Conservation (phyloP, 768 basidiomycete species). For the Rossbeevera mucosa region DNA sequence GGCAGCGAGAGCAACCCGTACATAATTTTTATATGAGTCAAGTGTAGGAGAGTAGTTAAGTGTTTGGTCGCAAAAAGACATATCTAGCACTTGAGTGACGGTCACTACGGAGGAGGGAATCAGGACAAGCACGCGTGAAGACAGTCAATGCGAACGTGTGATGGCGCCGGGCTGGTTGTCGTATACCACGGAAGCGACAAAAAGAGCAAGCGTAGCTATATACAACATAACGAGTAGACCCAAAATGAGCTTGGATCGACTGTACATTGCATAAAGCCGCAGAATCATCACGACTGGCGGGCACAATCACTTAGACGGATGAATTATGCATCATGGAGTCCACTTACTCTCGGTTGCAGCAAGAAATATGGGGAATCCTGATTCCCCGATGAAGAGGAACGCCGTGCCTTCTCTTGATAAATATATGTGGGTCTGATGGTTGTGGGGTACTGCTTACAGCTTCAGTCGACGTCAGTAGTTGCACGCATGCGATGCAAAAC, state of each 20-base stretch:
- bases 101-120: conserved; percentile 7
- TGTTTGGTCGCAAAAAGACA: conserved; percentile 13
- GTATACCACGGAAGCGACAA: neutral
- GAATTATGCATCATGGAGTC: neutral
- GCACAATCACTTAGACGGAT: neutral
- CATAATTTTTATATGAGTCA: conserved; percentile 8
- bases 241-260: conserved; percentile 10
- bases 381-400: neutral
- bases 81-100: conserved; percentile 2
- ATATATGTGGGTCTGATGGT: neutral
- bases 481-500: neutral
- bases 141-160: conserved; percentile 1
- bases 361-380: conserved; percentile 10
- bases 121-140: neutral
- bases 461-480: neutral
- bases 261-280: conserved; percentile 23
- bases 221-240: conserved; percentile 14
- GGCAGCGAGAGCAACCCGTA: conserved; percentile 8
- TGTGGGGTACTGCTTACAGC: conserved; percentile 11
- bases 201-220: neutral
- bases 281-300: conserved; percentile 21
- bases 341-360: conserved; percentile 18
- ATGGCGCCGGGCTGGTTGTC: conserved; percentile 7
- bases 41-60: neutral
- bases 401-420: conserved; percentile 7